Conservation (phyloP, 352 stramenopile species). For the Phytopythium kandeliae region DNA sequence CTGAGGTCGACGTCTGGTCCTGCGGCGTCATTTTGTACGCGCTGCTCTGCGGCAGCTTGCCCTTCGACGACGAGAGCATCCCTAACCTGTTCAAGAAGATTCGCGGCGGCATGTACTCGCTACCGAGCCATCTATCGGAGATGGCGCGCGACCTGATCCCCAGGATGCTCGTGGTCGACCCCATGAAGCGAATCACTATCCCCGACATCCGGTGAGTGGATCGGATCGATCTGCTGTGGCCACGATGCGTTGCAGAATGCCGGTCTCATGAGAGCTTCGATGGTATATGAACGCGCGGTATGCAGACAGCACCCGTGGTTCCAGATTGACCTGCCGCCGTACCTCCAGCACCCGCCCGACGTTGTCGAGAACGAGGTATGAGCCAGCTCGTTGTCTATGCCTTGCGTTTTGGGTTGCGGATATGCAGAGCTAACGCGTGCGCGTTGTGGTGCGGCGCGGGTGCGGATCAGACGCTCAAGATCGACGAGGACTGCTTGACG, state of each 20-base stretch:
- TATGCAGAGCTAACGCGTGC: too few species aligned
- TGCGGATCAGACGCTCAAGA: slow-evolving; percentile 54
- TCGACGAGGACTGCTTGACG: slow-evolving; percentile 68
- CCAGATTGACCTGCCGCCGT: slow-evolving; percentile 96
- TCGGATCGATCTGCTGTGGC: too few species aligned
- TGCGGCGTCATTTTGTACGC: slow-evolving; percentile 99
- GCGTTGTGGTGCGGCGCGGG: too few species aligned
- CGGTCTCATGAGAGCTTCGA: too few species aligned
- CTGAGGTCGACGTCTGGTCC: slow-evolving; percentile 99
- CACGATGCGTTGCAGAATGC: too few species aligned
- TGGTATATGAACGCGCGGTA: too few species aligned
- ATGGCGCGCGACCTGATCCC: slow-evolving; percentile 96
- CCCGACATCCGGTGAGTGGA: slow-evolving; percentile 93
- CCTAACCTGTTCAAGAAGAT: slow-evolving; percentile 99
- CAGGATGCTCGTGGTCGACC: slow-evolving; percentile 98
- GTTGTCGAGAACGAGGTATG: slow-evolving; percentile 94
- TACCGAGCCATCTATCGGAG: slow-evolving; percentile 96
- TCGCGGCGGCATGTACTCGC: slow-evolving; percentile 95
- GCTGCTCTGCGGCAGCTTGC: slow-evolving; percentile 96
- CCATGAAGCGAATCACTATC: slow-evolving; percentile 99
- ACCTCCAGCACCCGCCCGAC: slow-evolving; percentile 95
- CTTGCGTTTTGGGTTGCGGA: too few species aligned
- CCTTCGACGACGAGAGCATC: slow-evolving; percentile 99
- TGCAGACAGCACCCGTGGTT: slow-evolving; percentile 96
- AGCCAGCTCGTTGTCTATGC: too few species aligned